Conservation (phyloP, 192 early-diverging fungal species). For the Backusella tarrabulga region DNA sequence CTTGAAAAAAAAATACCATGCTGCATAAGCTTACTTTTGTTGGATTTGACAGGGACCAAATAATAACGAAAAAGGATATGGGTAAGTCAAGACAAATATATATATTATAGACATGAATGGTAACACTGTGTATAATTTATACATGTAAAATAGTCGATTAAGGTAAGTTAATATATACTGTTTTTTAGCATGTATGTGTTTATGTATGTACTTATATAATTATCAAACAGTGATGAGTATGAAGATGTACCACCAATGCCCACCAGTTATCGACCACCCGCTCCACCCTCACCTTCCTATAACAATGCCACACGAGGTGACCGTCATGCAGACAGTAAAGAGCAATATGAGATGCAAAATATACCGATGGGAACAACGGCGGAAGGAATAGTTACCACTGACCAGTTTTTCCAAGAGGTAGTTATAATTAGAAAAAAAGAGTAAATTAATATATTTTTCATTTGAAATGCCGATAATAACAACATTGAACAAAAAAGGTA, state of each 20-base stretch:
- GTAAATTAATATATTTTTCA: background rate
- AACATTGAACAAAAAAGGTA: slow-evolving; percentile 11
- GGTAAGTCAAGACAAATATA: slow-evolving; percentile 18
- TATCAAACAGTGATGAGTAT: slow-evolving; percentile 19
- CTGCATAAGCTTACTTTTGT: background rate
- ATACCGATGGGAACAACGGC: slow-evolving; percentile 2
- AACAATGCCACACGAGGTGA: slow-evolving; percentile 23
- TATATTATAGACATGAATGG: background rate
- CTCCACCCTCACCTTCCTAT: slow-evolving; percentile 29
- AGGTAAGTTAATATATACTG: background rate
- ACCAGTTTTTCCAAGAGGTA: slow-evolving; percentile 40
- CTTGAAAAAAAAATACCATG: background rate
- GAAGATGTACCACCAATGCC: slow-evolving; percentile 25
- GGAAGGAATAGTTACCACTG: slow-evolving; percentile 22
- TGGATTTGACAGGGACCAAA: slow-evolving; percentile 21
- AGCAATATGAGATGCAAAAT: slow-evolving; percentile 36
- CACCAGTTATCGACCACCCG: slow-evolving; percentile 20
- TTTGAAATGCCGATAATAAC: background rate
- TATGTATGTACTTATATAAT: background rate
- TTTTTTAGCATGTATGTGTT: background rate
- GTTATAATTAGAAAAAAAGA: background rate
- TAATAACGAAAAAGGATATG: slow-evolving; percentile 31
- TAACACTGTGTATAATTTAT: background rate
- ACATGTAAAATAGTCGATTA: background rate
- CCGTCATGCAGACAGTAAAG: slow-evolving; percentile 26